Evolutionary conservation across 192 early-diverging fungal species (phyloP).

Genomic region (Neocallimastix lanati): DNA sequence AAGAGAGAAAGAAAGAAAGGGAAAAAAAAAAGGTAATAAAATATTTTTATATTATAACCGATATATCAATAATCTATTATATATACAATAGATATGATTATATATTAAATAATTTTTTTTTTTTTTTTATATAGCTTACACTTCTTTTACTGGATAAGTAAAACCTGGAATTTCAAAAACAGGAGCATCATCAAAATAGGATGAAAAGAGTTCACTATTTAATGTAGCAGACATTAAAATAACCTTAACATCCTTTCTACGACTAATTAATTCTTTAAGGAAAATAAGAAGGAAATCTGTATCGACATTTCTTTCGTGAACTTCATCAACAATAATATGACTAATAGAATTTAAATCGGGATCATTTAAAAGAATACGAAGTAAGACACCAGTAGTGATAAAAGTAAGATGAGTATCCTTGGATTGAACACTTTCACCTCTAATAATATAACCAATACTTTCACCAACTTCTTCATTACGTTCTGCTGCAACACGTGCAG

Average conservation of each 20-base stretch:
- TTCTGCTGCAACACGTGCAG: slow-evolving; percentile 53
- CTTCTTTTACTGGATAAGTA: slow-evolving; percentile 25
- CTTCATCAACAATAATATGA: slow-evolving; percentile 60
- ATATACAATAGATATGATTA: no score
- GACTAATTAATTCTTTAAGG: slow-evolving; percentile 25
- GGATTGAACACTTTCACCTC: slow-evolving; percentile 32
- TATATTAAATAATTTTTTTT: slow-evolving; percentile 3
- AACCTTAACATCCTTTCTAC: slow-evolving; percentile 12
- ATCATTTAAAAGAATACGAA: slow-evolving; percentile 47
- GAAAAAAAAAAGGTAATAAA: no score
- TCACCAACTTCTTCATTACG: slow-evolving; percentile 35
- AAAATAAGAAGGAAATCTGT: slow-evolving; percentile 56
- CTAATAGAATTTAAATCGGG: slow-evolving; percentile 30
- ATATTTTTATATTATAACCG: no score
- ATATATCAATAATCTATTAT: no score
- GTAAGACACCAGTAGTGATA: slow-evolving; percentile 58
- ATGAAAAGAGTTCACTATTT: slow-evolving; percentile 27
- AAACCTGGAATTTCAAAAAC: slow-evolving; percentile 38
- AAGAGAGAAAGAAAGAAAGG: no score
- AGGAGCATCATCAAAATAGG: slow-evolving; percentile 29
- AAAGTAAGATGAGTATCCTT: slow-evolving; percentile 44
- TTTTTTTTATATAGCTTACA: slow-evolving; percentile 10
- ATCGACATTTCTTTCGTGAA: slow-evolving; percentile 58
- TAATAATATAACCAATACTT: slow-evolving; percentile 55
- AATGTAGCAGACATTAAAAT: slow-evolving; percentile 63